Evolutionary conservation across 2,329 filamentous ascomycete species (phyloP).

Genomic region (Westerdykella ornata): DNA sequence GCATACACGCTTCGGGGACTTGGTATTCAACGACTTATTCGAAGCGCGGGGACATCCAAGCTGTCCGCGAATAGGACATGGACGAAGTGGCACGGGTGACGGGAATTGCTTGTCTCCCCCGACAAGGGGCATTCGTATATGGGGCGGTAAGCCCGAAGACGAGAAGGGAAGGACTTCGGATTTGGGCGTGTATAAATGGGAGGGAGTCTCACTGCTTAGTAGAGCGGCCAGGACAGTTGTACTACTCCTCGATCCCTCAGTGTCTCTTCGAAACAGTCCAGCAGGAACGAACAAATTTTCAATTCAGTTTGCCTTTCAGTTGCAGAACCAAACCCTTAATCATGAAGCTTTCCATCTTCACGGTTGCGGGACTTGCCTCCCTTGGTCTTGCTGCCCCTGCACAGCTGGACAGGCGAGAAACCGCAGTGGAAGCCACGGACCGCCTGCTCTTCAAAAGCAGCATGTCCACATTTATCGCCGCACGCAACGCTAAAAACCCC

Average conservation of each 20-base stretch:
- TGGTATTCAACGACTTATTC: not conserved
- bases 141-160: too few relatives aligned
- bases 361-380: conserved; percentile 7
- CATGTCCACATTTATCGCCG: conserved; percentile 40
- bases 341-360: conserved; percentile 9
- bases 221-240: too few relatives aligned
- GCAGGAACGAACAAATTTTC: not conserved
- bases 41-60: too few relatives aligned
- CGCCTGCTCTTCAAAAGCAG: conserved; percentile 42
- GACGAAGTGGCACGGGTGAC: too few relatives aligned
- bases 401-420: conserved; percentile 5
- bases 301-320: not conserved
- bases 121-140: too few relatives aligned
- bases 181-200: too few relatives aligned
- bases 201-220: too few relatives aligned
- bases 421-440: conserved; percentile 38
- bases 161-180: too few relatives aligned
- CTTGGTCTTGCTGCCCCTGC: conserved; percentile 9
- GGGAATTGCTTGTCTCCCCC: too few relatives aligned
- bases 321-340: not conserved
- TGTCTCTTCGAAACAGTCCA: too few relatives aligned
- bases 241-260: too few relatives aligned
- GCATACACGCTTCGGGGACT: conserved; percentile 2
- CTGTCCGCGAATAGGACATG: too few relatives aligned
- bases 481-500: conserved; percentile 40